Base-by-base conservation (phyloP, 352 stramenopile species). In the Globisporangium uncinulatum region DNA sequence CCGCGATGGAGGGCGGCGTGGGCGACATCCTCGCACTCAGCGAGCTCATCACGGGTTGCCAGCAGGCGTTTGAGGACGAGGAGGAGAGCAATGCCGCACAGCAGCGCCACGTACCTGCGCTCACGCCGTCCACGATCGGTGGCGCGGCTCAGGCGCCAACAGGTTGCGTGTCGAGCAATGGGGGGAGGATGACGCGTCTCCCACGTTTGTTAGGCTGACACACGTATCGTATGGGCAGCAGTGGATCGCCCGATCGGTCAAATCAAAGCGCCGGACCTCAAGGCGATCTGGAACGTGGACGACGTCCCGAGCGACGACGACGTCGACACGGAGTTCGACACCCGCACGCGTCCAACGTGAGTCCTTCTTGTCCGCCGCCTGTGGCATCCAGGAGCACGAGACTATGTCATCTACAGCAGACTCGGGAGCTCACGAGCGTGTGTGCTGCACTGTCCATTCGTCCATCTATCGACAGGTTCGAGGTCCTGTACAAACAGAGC, bases 401-500 rank as follows among this genome's bases (percentile, higher is more conserved):
- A 29, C 2, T 29, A 4, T 29, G 24, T 29, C 24, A 1, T 29
- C 24, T 4, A 4, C 4, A 1, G 4, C 24, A 29, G 24, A 4
- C 24, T 29, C 24, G 24, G 24, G 24, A 29, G 4, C 24, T 29
- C 24, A 29, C 24, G 24, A 4, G 24, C 24, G 24, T 29, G 24
- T 29, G 24, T 29, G 24, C 24, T 9, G 17, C 43, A 49, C 17
- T 29, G 43, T 14, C n/a, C 49, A 14, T 6, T 19, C 24, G 13
- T 32, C 11, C 52, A 9, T 57, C 21, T 19, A 15, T 34, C n/a
- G 34, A 6, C 41, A 48, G 79, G n/a, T 89, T 87, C 61, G 85
- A 92, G 63, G 78, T 95, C 51, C 57, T 91, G 41, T 93, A 91
- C 71, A 91, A 92, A 67, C 85, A 95, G 65, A 85, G 69, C 36